Base-by-base conservation (phyloP, 108 stramenopile genomes). In the Pseudonitzschia delicatissima region DNA sequence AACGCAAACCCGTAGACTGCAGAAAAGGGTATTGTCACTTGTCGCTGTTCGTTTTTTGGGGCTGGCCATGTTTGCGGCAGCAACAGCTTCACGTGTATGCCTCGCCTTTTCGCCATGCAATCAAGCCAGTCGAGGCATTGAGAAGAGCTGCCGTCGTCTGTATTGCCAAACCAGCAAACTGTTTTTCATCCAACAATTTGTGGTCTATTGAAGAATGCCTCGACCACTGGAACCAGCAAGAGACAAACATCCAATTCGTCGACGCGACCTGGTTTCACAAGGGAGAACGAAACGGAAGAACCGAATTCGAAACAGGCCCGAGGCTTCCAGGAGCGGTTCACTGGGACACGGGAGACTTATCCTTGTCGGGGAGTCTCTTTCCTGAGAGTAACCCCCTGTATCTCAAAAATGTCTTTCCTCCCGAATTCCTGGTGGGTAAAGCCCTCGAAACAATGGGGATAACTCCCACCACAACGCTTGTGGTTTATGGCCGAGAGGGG, bases 341-440 rank as follows among this genome's bases (percentile, higher is more conserved):
- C 60, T 82, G 85, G 61, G 91, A 92, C 49, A 83, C 89, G 59
- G 84, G 77, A 47, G 87, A 89, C 45, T 67, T 89, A 64, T 40
- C 67, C 9, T 50, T 62, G 13, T 62, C 55, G 34, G 45, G 67
- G 34, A 68, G 64, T 25, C 26, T 68, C 1, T 68, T 62, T 57
- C 70, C 80, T 17, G 63, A 66, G 18, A 44, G 62, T 2, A 63
- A 78, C 66, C 65, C 49, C 58, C 66, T 50, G 37, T 25, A 26
- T 27, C 53, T 69, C 37, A 21, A 64, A 15, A 45, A 48, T 25
- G 65, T 31, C 68, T 73, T 65, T 60, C 75, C 64, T 64, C 80
- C 66, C 45, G 55, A 29, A 37, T 68, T 67, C 20, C 37, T 79
- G 52, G 81, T 87, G 53, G 80, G 74, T 12, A 52, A 59, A 6